A percentile compares a stretch with the other conserved stretches of the same genome.
phyloP scores from a whole-genome alignment of 2,329 filamentous ascomycete species.

The Diaporthe citrichinensis region DNA sequence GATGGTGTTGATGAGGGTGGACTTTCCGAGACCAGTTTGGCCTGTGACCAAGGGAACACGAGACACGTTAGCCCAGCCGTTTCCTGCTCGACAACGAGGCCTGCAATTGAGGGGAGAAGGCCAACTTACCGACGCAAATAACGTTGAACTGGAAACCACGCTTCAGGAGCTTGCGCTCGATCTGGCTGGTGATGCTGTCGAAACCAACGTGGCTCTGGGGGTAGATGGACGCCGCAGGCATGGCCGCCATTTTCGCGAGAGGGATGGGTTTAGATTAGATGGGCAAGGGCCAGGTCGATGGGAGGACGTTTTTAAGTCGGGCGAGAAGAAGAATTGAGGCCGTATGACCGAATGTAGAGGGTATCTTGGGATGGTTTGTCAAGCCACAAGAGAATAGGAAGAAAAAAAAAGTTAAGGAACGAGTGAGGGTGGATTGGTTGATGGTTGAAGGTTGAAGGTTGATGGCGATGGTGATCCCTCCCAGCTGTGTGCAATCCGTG shows the following conservation, averaged over 20 bases:
- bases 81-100: neutral
- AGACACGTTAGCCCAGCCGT: slow-evolving; percentile 50
- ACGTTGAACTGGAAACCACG: slow-evolving; percentile 99
- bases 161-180: slow-evolving; percentile 99
- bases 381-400: slow-evolving; percentile 27
- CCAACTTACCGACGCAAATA: slow-evolving; percentile 93
- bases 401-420: slow-evolving; percentile 31
- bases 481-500: slow-evolving; percentile 33
- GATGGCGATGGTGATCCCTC: slow-evolving; percentile 32
- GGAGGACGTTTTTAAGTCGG: slow-evolving; percentile 46
- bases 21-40: slow-evolving; percentile 98
- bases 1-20: slow-evolving; percentile 99
- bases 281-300: slow-evolving; percentile 48
- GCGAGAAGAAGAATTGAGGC: slow-evolving; percentile 54
- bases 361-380: slow-evolving; percentile 43
- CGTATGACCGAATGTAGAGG: slow-evolving; percentile 42
- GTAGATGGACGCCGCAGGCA: slow-evolving; percentile 81
- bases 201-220: slow-evolving; percentile 99
- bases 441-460: slow-evolving; percentile 34
- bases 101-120: neutral
- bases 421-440: slow-evolving; percentile 41
- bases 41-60: slow-evolving; percentile 66
- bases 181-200: slow-evolving; percentile 99
- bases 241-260: slow-evolving; percentile 65
- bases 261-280: slow-evolving; percentile 48